These are phyloP conservation scores for Trichoderma arundinaceum DNA, from an alignment of 2,329 filamentous ascomycete species.

Conservation along the genomic window DNA sequence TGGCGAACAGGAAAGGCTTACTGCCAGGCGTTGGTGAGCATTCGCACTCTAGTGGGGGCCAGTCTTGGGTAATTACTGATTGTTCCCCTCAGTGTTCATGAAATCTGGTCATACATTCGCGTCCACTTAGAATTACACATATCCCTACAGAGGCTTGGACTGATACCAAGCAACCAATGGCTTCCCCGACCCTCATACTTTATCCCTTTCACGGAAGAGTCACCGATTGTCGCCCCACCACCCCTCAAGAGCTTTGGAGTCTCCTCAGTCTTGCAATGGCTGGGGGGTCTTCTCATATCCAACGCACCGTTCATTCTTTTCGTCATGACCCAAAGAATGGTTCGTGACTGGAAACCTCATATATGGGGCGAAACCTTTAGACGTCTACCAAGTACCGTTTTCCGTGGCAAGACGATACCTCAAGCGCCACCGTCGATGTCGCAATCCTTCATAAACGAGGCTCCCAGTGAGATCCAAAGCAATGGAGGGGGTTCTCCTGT, in stretches of 20 bases:
- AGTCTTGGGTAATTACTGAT: not conserved
- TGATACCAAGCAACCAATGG: slow-evolving; percentile 49
- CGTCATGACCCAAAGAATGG: slow-evolving; percentile 50
- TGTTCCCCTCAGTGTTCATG: slow-evolving; percentile 37
- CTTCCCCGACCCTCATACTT: slow-evolving; percentile 58
- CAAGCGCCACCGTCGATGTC: slow-evolving; percentile 33
- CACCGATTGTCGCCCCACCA: slow-evolving; percentile 56
- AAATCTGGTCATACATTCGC: slow-evolving; percentile 51
- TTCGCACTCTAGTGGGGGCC: too few relatives aligned
- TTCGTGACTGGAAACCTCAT: slow-evolving; percentile 44
- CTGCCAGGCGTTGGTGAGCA: slow-evolving; percentile 41
- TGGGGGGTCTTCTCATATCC: slow-evolving; percentile 49
- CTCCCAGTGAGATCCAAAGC: slow-evolving; percentile 18
- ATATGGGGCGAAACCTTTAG: slow-evolving; percentile 50
- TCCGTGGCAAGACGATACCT: slow-evolving; percentile 38
- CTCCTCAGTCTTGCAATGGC: slow-evolving; percentile 51
- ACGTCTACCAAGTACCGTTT: slow-evolving; percentile 49
- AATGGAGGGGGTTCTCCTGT: slow-evolving; percentile 16
- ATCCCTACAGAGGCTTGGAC: slow-evolving; percentile 58
- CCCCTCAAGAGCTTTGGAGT: slow-evolving; percentile 47
- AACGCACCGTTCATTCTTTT: slow-evolving; percentile 56
- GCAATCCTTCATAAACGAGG: slow-evolving; percentile 17
- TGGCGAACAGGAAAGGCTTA: slow-evolving; percentile 35
- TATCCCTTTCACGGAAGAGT: slow-evolving; percentile 59
- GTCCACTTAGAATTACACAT: slow-evolving; percentile 59